Conservation (phyloP, 768 basidiomycete genomes). For the Tulasnella sp. region DNA sequence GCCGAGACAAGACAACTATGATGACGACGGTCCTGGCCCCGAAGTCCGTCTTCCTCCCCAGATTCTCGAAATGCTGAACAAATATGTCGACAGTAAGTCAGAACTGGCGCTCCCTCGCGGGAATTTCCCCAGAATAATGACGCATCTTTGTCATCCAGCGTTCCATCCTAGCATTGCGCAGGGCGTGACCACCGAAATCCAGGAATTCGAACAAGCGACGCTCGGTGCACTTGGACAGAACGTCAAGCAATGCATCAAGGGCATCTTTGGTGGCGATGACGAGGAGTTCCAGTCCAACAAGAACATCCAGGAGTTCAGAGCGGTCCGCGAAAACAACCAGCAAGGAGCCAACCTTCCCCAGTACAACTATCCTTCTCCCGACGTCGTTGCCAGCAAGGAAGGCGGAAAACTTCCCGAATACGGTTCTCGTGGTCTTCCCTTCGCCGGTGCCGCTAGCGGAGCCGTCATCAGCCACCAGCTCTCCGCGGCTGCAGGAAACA, state of each 20-base stretch:
- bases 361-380: conserved; percentile 18
- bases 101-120: neutral
- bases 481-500: neutral
- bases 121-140: neutral
- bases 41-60: conserved; percentile 7
- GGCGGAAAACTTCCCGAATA: conserved; percentile 12
- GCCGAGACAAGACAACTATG: neutral
- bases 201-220: conserved; percentile 6
- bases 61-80: conserved; percentile 5
- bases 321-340: conserved; percentile 1
- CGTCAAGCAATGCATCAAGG: conserved; percentile 17
- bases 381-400: conserved; percentile 17
- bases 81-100: conserved; percentile 21
- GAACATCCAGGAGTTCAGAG: conserved; percentile 21
- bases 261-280: conserved; percentile 12
- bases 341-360: conserved; percentile 20
- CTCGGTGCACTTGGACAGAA: conserved; percentile 5
- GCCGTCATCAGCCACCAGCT: neutral
- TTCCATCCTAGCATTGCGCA: conserved; percentile 8
- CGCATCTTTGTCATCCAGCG: neutral
- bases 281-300: conserved; percentile 18
- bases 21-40: neutral
- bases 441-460: conserved; percentile 6
- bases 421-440: conserved; percentile 19
- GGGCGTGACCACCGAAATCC: conserved; percentile 16